Percentiles rank a stretch among this genome's conserved stretches.
These are phyloP conservation scores for Nymphaea colorata DNA, from an alignment of 164 flowering plant genomes.

Conservation along the genomic window DNA sequence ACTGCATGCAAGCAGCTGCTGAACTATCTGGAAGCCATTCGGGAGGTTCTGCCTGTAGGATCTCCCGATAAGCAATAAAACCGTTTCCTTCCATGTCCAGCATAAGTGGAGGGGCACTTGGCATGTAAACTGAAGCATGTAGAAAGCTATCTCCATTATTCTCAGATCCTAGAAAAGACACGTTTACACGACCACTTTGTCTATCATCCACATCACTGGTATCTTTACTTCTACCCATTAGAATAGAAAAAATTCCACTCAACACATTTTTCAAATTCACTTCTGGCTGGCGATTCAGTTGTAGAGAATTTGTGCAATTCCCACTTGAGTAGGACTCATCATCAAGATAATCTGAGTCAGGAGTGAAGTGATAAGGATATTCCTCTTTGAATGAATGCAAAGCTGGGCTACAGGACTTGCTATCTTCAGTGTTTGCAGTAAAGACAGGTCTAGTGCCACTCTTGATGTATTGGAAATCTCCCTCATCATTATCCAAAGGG, in stretches of 20 bases:
- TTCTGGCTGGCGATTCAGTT: conserved; percentile 32
- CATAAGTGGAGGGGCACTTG: conserved; percentile 91
- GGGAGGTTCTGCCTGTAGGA: conserved; percentile 84
- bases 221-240: conserved; percentile 51
- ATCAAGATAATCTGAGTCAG: conserved; percentile 39
- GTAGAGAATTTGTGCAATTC: conserved; percentile 13
- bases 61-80: conserved; percentile 52
- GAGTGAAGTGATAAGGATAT: conserved; percentile 17
- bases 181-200: conserved; percentile 31
- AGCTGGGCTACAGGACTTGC: conserved; percentile 7
- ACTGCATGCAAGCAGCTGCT: conserved; percentile 66
- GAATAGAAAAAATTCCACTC: conserved; percentile 64
- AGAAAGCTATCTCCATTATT: conserved; percentile 74
- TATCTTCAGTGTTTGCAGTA: conserved; percentile 25
- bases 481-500: conserved; percentile 30
- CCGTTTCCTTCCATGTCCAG: conserved; percentile 42
- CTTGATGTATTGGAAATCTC: background rate
- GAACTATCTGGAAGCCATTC: conserved; percentile 94
- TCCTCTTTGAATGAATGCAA: conserved; percentile 27
- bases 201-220: conserved; percentile 6
- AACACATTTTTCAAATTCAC: conserved; percentile 80
- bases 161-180: conserved; percentile 59
- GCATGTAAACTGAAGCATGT: conserved; percentile 72
- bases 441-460: conserved; percentile 12
- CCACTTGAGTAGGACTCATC: conserved; percentile 45